Evolutionary conservation across 192 early-diverging fungal species (phyloP), one percentile per base, ranked within the genome.

Genomic region (Chytriomyces sp.): DNA sequence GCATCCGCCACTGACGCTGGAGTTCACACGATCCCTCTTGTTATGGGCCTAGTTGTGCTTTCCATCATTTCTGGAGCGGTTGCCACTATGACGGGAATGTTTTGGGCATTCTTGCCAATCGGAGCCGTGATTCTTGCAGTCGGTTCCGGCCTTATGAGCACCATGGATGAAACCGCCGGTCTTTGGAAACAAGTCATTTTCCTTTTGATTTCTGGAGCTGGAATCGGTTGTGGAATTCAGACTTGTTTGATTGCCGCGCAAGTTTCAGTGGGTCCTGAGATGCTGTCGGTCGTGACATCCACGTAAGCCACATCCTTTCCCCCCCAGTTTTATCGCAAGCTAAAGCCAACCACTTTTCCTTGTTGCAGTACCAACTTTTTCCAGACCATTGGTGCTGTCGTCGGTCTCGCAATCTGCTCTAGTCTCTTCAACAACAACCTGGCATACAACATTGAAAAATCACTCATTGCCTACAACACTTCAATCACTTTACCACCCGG

Each of bases 1-100:
- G 91, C 89, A 43, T 78, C 79, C 23, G 91, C 93, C 0, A 94
- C 92, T 0, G 76, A 83, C 1, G 89, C 93, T 1, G 93, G 94
- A 59, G 74, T 93, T 16, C 83, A 89, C 61, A 83, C 91, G 61
- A 75, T 96, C 62, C 91, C 94, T 0, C 88, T 91, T 61, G 86
- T 94, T 49, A 44, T 80, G 16, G 78, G 82, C 6, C 57, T 88
- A 88, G 26, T 82, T 35, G 57, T 93, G 16, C 82, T 87, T n/a
- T 90, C 89, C 9, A 86, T 95, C 62, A n/a, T 16, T 0, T 81
- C 88, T 20, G 94, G 94, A 1, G 80, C 86, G 4, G 26, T 90
- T 16, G 82, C 91, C 67, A 61, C 87, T 71, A 79, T 82, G 24
- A 87, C 87, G 0, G 83, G 87, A 0, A 59, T 84, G 46, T 92